phyloP scores from a whole-genome alignment of 768 basidiomycete species.

The Serendipita sp. region DNA sequence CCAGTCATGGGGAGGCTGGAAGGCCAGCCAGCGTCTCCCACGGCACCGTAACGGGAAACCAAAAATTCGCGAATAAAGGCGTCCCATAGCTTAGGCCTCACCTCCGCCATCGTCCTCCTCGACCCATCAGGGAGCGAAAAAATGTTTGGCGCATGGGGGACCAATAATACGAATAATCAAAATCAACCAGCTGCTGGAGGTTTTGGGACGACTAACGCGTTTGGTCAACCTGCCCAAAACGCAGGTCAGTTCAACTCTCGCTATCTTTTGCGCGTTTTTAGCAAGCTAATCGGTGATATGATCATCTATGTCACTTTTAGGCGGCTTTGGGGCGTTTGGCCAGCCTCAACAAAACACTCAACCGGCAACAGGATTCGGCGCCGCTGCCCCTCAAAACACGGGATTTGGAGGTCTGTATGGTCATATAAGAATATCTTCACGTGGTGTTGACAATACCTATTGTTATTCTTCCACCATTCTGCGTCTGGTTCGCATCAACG shows the following conservation, averaged over 20 bases:
- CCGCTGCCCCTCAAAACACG: conserved; percentile 7
- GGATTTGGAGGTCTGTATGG: not conserved
- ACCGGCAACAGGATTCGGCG: conserved; percentile 13
- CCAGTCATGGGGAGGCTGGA: not conserved
- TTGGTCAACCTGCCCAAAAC: conserved; percentile 28
- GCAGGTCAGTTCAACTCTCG: conserved; percentile 1
- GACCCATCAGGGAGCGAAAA: not conserved
- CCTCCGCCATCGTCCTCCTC: not conserved
- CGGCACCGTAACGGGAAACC: not conserved
- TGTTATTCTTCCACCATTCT: not conserved
- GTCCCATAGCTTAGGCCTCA: not conserved
- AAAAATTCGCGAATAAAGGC: not conserved
- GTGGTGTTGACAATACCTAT: not conserved
- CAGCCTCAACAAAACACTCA: conserved; percentile 24
- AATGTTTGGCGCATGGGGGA: conserved; percentile 1
- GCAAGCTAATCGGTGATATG: not conserved
- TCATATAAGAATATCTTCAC: not conserved
- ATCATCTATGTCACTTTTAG: not conserved
- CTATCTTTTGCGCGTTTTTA: conserved; percentile 4
- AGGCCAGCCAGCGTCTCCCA: not conserved
- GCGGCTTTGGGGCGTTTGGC: conserved; percentile 37
- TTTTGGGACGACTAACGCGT: conserved; percentile 56
- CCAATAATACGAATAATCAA: not conserved
- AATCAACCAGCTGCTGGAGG: not conserved
- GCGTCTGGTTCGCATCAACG: conserved; percentile 17